A percentile compares a stretch with the other conserved stretches of the same genome.
phyloP scores from a whole-genome alignment of 2,329 filamentous ascomycete genomes.

The Colletotrichum sp. region DNA sequence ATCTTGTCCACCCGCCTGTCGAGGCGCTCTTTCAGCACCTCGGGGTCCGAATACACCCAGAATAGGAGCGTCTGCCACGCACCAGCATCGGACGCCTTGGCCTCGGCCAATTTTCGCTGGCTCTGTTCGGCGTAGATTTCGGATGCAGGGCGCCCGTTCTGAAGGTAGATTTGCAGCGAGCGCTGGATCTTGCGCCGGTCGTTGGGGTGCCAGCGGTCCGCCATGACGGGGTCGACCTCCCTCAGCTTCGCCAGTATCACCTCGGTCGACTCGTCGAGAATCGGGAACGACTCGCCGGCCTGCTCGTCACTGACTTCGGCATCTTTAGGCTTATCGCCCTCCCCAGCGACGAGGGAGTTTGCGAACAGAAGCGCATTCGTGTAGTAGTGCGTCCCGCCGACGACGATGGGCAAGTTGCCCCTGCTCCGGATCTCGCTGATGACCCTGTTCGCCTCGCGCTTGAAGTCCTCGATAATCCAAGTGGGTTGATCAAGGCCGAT shows the following conservation, averaged over 20 bases:
- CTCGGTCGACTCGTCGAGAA: constrained; percentile 75
- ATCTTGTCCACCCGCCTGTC: constrained; percentile 84
- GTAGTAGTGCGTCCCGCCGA: constrained; percentile 96
- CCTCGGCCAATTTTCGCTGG: constrained; percentile 36
- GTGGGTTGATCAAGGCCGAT: constrained; percentile 78
- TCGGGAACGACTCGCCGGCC: constrained; percentile 59
- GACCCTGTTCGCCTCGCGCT: constrained; percentile 67
- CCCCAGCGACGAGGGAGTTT: constrained; percentile 64
- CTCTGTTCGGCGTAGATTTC: constrained; percentile 86
- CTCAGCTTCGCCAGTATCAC: constrained; percentile 74
- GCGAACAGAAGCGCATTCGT: constrained; percentile 87
- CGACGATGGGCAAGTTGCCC: constrained; percentile 85
- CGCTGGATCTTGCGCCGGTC: constrained; percentile 88
- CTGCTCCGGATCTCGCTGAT: constrained; percentile 81
- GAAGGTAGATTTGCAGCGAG: constrained; percentile 88
- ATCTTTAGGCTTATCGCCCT: constrained; percentile 31
- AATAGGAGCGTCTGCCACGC: constrained; percentile 72
- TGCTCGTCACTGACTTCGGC: background rate
- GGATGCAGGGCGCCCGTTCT: constrained; percentile 81
- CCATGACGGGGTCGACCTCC: constrained; percentile 89
- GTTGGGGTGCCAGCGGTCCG: constrained; percentile 90
- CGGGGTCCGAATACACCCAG: constrained; percentile 82
- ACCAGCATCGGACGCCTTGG: constrained; percentile 14
- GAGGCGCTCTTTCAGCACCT: constrained; percentile 72
- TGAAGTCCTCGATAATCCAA: constrained; percentile 84